Conservation (phyloP, 208 protist genomes). For the Acanthamoeba divionensis region DNA sequence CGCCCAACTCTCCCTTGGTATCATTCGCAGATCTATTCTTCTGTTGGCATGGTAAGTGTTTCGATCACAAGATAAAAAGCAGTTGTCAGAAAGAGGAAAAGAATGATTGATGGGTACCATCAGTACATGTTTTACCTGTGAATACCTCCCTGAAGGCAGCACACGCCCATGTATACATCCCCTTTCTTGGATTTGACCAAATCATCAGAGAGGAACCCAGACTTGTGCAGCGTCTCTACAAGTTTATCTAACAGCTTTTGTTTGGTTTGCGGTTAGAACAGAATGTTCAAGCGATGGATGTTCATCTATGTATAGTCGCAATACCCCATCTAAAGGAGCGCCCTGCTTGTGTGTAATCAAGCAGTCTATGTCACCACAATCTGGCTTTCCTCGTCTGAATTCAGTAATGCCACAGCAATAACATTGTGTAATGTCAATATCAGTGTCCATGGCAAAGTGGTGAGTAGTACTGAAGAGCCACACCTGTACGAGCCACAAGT, state of each 20-base stretch:
- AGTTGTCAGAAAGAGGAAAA: neutral
- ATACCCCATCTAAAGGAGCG: neutral
- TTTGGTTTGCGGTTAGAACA: no score
- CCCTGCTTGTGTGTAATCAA: slow-evolving; percentile 23
- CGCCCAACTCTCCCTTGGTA: slow-evolving; percentile 19
- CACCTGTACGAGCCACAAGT: slow-evolving; percentile 31
- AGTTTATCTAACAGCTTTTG: slow-evolving; percentile 3
- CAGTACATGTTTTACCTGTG: neutral
- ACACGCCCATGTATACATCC: slow-evolving; percentile 50
- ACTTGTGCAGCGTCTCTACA: neutral
- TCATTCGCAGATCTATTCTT: neutral
- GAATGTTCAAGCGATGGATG: no score
- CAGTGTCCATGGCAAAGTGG: neutral
- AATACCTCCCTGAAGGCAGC: neutral
- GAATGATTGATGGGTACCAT: no score
- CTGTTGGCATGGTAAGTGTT: neutral
- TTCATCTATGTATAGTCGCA: no score
- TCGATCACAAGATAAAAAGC: no score
- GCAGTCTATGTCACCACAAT: slow-evolving; percentile 45
- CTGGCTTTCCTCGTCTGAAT: neutral
- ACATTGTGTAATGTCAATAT: no score
- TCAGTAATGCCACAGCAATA: neutral
- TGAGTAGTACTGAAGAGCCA: neutral
- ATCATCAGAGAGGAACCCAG: neutral
- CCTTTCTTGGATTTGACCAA: neutral